Base-by-base conservation (phyloP, 208 protist species). In the Porcisia deanei region DNA sequence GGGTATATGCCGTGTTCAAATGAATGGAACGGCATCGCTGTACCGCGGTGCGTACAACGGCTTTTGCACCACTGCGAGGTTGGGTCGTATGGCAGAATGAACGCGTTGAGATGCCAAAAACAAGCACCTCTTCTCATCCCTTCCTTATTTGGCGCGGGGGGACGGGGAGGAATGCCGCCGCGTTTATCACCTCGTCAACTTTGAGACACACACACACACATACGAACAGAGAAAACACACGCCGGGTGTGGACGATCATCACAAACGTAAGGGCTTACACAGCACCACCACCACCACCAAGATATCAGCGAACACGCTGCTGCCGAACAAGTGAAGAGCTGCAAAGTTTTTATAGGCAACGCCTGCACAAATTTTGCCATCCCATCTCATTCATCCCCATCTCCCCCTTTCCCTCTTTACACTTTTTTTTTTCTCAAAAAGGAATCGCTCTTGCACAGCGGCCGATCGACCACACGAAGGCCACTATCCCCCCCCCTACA, bases 261-360 rank as follows among this genome's bases (percentile, higher is more conserved):
- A 54, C 70, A 64, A 53, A 59, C 70, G 12, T 3, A 10, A 16
- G 37, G 20, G 39, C 39, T 52, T 18, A 47, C 71, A 14, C 25
- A 39, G 25, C 18, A 75, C 9, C 59, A 75, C 22, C 41, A 61
- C 39, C 54, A 65, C 52, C 37, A 74, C 30, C 30, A 30, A 30
- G 30, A 30, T 30, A n/a, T 39, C 59, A 16, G 34, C 39, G 34
- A 64, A 34, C 16, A n/a, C 25, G 59, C 59, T 39, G 18, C 18
- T 18, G 14, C 37, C 5, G 16, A 49, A 30, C 18, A 49, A 22
- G 20, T 2, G 37, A 30, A 22, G 41, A 67, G 41, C 20, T 3
- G 20, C 45, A 34, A 14, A 18, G 20, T 37, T 25, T 20, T 30
- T 16, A 16, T 22, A 67, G 3, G 41, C 25, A 49, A 10, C 22